These are phyloP conservation scores for Neofusicoccum ribis DNA, from an alignment of 2,329 filamentous ascomycete genomes.

Conservation along the genomic window DNA sequence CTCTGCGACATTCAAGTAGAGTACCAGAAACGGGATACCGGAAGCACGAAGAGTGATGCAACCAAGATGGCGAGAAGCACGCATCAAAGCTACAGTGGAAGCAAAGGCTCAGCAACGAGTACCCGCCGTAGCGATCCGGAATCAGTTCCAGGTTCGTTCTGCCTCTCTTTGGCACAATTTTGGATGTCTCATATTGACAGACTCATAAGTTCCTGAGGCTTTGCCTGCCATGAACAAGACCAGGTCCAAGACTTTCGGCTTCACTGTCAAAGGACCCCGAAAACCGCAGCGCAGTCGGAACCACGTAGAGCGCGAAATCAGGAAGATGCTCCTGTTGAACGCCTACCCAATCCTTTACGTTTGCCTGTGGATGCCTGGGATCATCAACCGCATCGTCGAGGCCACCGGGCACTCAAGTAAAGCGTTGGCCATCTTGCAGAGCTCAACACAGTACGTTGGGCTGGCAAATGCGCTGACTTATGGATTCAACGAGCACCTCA, in stretches of 20 bases:
- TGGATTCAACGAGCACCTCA: constrained; percentile 24
- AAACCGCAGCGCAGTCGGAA: background rate
- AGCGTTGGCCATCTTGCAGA: constrained; percentile 23
- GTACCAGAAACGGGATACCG: background rate
- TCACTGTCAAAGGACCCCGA: background rate
- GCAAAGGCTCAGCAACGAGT: too few species aligned
- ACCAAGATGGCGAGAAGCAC: too few species aligned
- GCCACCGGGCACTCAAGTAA: constrained; percentile 22
- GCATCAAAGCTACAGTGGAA: too few species aligned
- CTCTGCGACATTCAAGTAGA: background rate
- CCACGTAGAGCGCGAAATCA: constrained; percentile 25
- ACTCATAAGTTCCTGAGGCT: too few species aligned
- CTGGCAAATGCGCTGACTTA: constrained; percentile 26
- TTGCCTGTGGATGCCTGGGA: constrained; percentile 36
- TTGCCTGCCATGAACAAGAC: too few species aligned
- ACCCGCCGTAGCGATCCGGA: too few species aligned
- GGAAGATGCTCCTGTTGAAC: constrained; percentile 33
- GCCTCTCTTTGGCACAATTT: too few species aligned
- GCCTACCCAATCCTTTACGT: constrained; percentile 37
- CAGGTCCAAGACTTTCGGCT: too few species aligned
- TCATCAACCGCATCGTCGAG: constrained; percentile 28
- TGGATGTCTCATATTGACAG: too few species aligned
- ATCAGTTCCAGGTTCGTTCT: too few species aligned
- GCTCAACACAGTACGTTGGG: constrained; percentile 28
- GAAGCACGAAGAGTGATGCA: too few species aligned